Evolutionary conservation across 805 yeast species (phyloP).

Genomic region (Kodamaea hsintzibuensis): DNA sequence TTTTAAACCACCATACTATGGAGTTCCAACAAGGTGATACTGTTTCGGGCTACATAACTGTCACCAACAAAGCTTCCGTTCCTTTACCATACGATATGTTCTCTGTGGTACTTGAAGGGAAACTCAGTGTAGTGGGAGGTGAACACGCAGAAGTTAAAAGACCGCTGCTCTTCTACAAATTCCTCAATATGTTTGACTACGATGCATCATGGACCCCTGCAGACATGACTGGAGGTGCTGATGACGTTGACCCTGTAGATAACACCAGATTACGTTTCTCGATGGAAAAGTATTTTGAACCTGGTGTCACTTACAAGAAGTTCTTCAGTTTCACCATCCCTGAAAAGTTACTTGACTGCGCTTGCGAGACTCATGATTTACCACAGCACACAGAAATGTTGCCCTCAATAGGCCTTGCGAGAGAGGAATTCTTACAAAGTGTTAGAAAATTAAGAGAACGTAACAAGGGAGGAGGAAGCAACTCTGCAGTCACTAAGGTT

Average conservation of each 20-base stretch:
- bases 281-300: constrained; percentile 19
- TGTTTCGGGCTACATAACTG: constrained; percentile 25
- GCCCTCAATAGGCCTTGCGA: constrained; percentile 28
- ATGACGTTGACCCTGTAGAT: constrained; percentile 22
- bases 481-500: background rate
- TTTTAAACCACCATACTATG: constrained; percentile 17
- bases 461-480: background rate
- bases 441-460: constrained; percentile 11
- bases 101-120: constrained; percentile 30
- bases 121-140: constrained; percentile 22
- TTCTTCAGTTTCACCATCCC: constrained; percentile 30
- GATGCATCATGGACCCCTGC: constrained; percentile 34
- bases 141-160: constrained; percentile 17
- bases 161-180: constrained; percentile 28
- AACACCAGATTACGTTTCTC: constrained; percentile 19
- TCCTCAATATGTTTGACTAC: constrained; percentile 33
- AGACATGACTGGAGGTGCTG: constrained; percentile 13
- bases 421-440: constrained; percentile 24
- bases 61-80: constrained; percentile 17
- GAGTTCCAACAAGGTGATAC: constrained; percentile 31
- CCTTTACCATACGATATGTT: constrained; percentile 29
- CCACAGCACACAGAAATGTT: constrained; percentile 24
- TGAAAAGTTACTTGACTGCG: constrained; percentile 27
- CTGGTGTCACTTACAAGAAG: constrained; percentile 26
- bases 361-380: constrained; percentile 27